Base-by-base conservation (phyloP, 257 asterid genomes). In the Haberlea rhodopensis region DNA sequence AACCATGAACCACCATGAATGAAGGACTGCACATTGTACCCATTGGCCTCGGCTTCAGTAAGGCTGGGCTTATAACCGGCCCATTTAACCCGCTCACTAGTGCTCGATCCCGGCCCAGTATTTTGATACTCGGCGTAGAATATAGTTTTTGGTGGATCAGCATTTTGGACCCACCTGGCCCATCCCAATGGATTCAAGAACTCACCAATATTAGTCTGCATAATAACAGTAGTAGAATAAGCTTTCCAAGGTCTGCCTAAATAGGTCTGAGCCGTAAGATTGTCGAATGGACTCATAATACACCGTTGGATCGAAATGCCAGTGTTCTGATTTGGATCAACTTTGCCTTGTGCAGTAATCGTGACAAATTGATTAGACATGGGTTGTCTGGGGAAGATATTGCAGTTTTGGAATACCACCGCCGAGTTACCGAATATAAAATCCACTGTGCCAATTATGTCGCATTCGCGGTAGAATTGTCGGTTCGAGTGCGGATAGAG, bases 171-270 rank as follows among this genome's bases (percentile, higher is more conserved):
- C 98, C 96, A 86, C 1, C 82, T 81, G 20, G 73, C 78, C 98
- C 96, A 91, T 0, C 96, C 95, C 11, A 53, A 21, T 0, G 96
- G 90, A 0, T 79, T 11, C 83, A 91, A 66, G 73, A 88, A 81
- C 2, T 65, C 77, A 26, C 77, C 95, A 29, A 91, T 81, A 1
- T 5, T 49, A 0, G 87, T 72, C 16, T 80, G 74, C 94, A 88
- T 81, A 0, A 91, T 69, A 5, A 91, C 79, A 0, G 98, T 83
- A 0, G 91, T 80, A 0, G 98, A 85, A 21, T 56, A 91, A 0
- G 68, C 63, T 67, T 91, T 91, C 96, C 96, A 88, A 0, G 96
- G 95, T 71, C 96, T 45, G 57, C 98, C 96, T 25, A 88, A 70
- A 62, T 86, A 91, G 1, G 91, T 78, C 5, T 66, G 59, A 45